Evolutionary conservation across 139 green algal genomes (phyloP), one percentile per base, ranked within the genome.

Genomic region (Chlorella vulgaris): DNA sequence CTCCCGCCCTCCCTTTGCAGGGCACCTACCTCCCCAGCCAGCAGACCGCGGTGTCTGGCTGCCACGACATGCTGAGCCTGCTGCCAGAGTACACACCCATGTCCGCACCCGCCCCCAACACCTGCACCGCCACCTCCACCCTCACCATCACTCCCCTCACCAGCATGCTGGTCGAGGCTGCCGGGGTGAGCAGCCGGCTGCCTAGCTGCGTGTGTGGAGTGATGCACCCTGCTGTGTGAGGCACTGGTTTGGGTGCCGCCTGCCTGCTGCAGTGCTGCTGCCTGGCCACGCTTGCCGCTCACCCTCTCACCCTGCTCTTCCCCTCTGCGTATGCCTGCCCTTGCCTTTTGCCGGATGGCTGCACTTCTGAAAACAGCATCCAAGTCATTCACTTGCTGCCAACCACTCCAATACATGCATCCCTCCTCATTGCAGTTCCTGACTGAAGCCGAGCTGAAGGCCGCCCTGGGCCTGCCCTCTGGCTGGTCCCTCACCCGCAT

Each of bases 61-160:
- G 71, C 71, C 50, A 78, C 71, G 71, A 78, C 71, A 78, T 78
- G 22, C 40, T 53, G 21, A 66, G 33, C 33, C 71, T 51, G 5
- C 31, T 67, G 50, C 50, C 71, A 22, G 42, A 67, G 50, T 38
- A 66, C 50, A 18, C 66, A 33, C 71, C 29, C 3, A 22, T 78
- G 31, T 31, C 50, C 1, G 50, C 71, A 4, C 71, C 71, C 71
- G 21, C 10, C 18, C 71, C 71, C 31, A 33, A 15, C 71, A 35
- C 18, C 71, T 78, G 71, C 50, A 53, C 13, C 71, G 31, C 1
- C 24, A 4, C 13, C 71, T 19, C 1, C 24, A 4, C 51, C 50
- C n/a, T 78, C 10, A 47, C 66, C 33, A 53, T 78, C 50, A 67
- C 71, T 1, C 50, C 71, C 5, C 71, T 78, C 31, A 78, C 71